A percentile compares a stretch with the other conserved stretches of the same genome.
These are phyloP conservation scores for Lactarius pseudohatsudake DNA, from an alignment of 768 basidiomycete species.

Conservation along the genomic window DNA sequence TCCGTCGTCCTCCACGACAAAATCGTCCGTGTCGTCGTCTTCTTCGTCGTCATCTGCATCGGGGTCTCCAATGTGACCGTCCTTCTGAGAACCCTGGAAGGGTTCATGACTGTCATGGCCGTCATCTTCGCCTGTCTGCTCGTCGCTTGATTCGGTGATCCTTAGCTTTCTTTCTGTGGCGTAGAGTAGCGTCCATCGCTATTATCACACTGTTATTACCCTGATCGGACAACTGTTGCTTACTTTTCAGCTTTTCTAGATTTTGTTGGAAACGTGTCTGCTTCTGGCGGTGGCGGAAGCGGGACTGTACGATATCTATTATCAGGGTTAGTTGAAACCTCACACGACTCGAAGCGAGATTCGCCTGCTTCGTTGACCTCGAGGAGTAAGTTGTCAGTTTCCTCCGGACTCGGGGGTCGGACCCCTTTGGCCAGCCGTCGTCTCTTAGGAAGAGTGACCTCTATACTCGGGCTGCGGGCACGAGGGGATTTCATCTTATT, in stretches of 20 bases:
- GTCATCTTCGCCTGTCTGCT: constrained; percentile 26
- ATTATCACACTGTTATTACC: not conserved
- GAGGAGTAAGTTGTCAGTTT: constrained; percentile 46
- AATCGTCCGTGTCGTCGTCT: constrained; percentile 48
- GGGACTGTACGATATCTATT: constrained; percentile 60
- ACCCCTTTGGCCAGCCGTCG: constrained; percentile 46
- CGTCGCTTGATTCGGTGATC: constrained; percentile 29
- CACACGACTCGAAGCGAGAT: constrained; percentile 29
- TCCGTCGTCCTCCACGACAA: constrained; percentile 59
- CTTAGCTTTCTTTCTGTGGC: constrained; percentile 15
- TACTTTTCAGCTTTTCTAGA: constrained; percentile 67
- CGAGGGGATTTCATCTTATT: not conserved
- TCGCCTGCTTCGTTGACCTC: constrained; percentile 60
- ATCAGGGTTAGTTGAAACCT: constrained; percentile 12
- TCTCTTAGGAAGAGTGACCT: constrained; percentile 38
- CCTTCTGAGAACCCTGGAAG: constrained; percentile 28
- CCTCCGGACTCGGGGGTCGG: constrained; percentile 43
- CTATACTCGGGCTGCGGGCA: constrained; percentile 37
- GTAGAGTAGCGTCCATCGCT: not conserved
- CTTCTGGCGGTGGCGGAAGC: constrained; percentile 62
- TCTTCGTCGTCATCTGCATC: constrained; percentile 38
- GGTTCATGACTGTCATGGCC: constrained; percentile 34
- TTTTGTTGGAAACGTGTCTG: constrained; percentile 60
- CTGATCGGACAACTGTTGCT: constrained; percentile 27
- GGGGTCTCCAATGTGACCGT: constrained; percentile 39